These are phyloP conservation scores for Cyclotella choctawhatcheeana DNA, from an alignment of 108 stramenopile species.

Conservation along the genomic window DNA sequence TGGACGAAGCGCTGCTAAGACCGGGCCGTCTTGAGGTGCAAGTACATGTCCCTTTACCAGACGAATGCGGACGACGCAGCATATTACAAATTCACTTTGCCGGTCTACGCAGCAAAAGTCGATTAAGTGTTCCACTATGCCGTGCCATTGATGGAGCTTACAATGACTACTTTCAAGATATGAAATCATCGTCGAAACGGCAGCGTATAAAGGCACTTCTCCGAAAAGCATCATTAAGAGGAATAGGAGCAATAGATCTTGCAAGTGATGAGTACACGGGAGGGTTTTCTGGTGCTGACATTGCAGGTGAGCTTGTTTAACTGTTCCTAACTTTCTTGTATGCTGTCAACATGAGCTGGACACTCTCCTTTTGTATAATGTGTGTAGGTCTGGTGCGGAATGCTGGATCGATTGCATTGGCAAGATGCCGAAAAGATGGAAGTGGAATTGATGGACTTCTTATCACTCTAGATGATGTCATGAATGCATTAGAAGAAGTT, in stretches of 20 bases:
- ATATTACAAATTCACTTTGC: conserved; percentile 72
- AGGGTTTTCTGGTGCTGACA: conserved; percentile 91
- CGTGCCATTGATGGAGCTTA: conserved; percentile 77
- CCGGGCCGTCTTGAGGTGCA: conserved; percentile 88
- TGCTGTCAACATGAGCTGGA: no score
- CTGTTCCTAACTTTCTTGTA: no score
- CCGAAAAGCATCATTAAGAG: conserved; percentile 4
- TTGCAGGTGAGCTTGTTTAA: conserved; percentile 47
- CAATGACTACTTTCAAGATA: conserved; percentile 15
- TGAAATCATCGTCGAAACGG: conserved; percentile 18
- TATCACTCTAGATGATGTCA: conserved; percentile 83
- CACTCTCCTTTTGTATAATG: neutral
- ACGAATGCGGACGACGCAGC: conserved; percentile 30
- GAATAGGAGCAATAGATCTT: conserved; percentile 48
- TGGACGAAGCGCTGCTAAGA: conserved; percentile 78
- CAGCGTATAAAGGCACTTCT: conserved; percentile 3
- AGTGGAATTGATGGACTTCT: conserved; percentile 69
- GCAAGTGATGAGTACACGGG: conserved; percentile 66
- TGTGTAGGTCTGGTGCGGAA: conserved; percentile 84
- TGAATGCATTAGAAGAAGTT: conserved; percentile 70
- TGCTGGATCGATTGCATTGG: conserved; percentile 84
- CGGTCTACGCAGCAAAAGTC: conserved; percentile 59
- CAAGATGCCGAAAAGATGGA: conserved; percentile 65
- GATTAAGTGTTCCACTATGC: conserved; percentile 73
- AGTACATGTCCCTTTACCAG: conserved; percentile 77